Conservation (phyloP, 2,329 filamentous ascomycete genomes). For the Talaromyces sp. region DNA sequence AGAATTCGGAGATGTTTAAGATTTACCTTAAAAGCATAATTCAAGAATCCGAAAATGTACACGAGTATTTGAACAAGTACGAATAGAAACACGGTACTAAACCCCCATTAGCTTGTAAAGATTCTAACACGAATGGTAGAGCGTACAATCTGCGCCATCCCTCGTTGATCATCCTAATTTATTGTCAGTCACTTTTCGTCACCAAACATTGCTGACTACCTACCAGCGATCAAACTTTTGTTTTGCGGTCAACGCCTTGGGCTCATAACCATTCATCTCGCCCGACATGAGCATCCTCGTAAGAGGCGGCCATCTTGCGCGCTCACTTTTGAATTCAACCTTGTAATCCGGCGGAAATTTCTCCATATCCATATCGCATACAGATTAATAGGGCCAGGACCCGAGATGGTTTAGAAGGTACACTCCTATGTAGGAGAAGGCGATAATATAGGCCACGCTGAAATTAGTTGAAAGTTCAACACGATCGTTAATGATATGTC, state of each 20-base stretch:
- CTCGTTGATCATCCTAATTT: conserved; percentile 73
- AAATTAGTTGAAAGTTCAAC: not conserved
- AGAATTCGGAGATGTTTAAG: not conserved
- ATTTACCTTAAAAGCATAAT: conserved; percentile 66
- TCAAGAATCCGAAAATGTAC: conserved; percentile 75
- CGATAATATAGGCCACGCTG: not conserved
- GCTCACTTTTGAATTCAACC: conserved; percentile 46
- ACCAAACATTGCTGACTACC: not conserved
- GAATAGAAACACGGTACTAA: conserved; percentile 72
- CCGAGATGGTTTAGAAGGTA: not conserved
- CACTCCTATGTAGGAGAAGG: not conserved
- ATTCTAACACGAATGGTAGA: not conserved
- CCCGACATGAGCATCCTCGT: conserved; percentile 79
- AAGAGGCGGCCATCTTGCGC: conserved; percentile 77
- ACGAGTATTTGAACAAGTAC: conserved; percentile 70
- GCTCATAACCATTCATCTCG: conserved; percentile 72
- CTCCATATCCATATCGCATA: conserved; percentile 22
- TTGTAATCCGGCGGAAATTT: conserved; percentile 21
- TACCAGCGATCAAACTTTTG: conserved; percentile 73
- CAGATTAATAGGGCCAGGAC: not conserved
- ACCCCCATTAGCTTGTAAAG: not conserved
- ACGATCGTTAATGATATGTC: not conserved
- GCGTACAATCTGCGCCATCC: conserved; percentile 75
- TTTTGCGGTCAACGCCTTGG: conserved; percentile 63
- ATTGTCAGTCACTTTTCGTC: conserved; percentile 12